Evolutionary conservation across 495 filamentous ascomycete species (phyloP).

Genomic region (Paragyromitra xinjiangensis): DNA sequence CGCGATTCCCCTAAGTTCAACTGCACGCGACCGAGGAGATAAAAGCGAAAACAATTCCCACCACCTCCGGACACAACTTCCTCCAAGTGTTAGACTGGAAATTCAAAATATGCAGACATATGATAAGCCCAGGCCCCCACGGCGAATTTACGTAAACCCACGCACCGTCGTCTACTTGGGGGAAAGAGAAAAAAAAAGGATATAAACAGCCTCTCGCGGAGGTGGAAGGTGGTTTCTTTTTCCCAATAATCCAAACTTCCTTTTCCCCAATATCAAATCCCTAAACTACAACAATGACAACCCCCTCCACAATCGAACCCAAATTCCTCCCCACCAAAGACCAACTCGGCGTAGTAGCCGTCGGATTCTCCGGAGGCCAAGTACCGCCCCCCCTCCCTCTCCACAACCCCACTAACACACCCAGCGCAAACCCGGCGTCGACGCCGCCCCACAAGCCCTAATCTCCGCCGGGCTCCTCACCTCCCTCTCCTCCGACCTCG

Average conservation of each 20-base stretch:
- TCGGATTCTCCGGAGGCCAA: slow-evolving; percentile 97
- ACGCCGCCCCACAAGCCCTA: slow-evolving; percentile 89
- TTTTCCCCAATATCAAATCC: neutral
- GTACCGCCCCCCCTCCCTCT: slow-evolving; percentile 61
- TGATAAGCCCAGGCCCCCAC: slow-evolving; percentile 21
- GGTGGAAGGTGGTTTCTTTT: neutral
- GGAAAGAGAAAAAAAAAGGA: neutral
- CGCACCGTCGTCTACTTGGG: neutral
- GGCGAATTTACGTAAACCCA: slow-evolving; percentile 41
- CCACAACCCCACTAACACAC: neutral
- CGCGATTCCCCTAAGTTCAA: slow-evolving; percentile 54
- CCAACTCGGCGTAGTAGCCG: slow-evolving; percentile 89
- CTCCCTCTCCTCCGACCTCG: slow-evolving; percentile 83
- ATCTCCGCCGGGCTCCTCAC: slow-evolving; percentile 87
- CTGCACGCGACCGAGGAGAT: slow-evolving; percentile 43
- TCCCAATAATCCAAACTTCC: neutral
- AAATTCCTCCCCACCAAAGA: slow-evolving; percentile 81
- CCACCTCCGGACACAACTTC: slow-evolving; percentile 42
- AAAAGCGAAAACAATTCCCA: neutral
- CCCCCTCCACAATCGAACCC: slow-evolving; percentile 77
- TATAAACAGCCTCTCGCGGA: neutral
- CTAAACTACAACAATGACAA: slow-evolving; percentile 63
- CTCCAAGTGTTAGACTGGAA: slow-evolving; percentile 54
- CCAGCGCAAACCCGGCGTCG: slow-evolving; percentile 90
- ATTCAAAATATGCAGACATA: slow-evolving; percentile 1